Base-by-base conservation (phyloP, 2,329 filamentous ascomycete species). In the Aureobasidium melanogenum region DNA sequence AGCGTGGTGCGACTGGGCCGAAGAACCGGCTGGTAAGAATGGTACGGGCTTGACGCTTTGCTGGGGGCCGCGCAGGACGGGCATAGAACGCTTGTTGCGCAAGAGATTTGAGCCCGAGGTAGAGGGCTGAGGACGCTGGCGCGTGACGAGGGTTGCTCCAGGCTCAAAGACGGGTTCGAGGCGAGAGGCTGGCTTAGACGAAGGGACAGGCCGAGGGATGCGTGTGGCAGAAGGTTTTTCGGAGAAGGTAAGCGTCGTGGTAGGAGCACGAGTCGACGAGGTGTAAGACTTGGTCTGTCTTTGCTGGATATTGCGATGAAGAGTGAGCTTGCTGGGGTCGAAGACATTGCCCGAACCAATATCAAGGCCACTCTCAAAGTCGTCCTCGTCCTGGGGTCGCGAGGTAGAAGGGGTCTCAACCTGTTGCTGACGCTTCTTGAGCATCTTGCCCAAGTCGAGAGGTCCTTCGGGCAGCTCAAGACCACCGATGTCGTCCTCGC, bases 101-200 rank as follows among this genome's bases (percentile, higher is more conserved):
- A 87, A 73, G 38, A 83, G 73, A 64, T 84, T 81, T 43, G 80
- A 75, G 66, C 76, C 79, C 14, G 80, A 80, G 2, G 80, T 80
- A 17, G 79, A 80, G 14, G 78, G 76, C 64, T 84, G 80, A 56
- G 74, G 74, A 32, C 63, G 82, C 80, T 60, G 84, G 81, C 60
- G 84, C 77, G 66, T 88, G 76, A 74, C 84, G 84, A 65, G 84
- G 81, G 89, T 84, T 4, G 86, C 90, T 55, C 91, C 91, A 66
- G 86, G 91, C 75, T 97, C 93, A 41, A 91, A 95, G 6, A 97
- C 91, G 24, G 93, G 91, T 70, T 96, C 93, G n/a, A 97, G 81
- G 19, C 88, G 87, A 12, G 88, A 88, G 14, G 65, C 62, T 19
- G 63, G 41, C 9, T 74, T 73, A 58, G 76, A 76, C 22, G 68